A percentile compares a stretch with the other conserved stretches of the same genome.
Conservation (phyloP, 129 eudicot genomes). For the sunflower (Helianthus annuus) region HanXRQr2.0-SUNRISE NC_035446.2:61742011-61742510, state of each 20-base stretch:
- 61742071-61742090: too few relatives aligned
- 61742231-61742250: not conserved
- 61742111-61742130: too few relatives aligned
- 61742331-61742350: not conserved
- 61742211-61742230: not conserved
- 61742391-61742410: not conserved
- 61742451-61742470: not conserved
- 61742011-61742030: too few relatives aligned
- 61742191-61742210: not conserved
- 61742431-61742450: not conserved
- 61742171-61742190: not conserved
- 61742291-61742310: not conserved
- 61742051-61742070: too few relatives aligned
- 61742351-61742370: not conserved
- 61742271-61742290: not conserved
- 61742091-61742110: too few relatives aligned
- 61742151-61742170: too few relatives aligned
- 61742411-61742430: not conserved
- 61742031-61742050: too few relatives aligned
- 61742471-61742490: not conserved
- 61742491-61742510: not conserved
- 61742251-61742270: not conserved
- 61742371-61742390: not conserved
- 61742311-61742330: not conserved
- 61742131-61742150: too few relatives aligned